Conservation (phyloP, 108 stramenopile species). For the Aurantiochytrium sp. region DNA sequence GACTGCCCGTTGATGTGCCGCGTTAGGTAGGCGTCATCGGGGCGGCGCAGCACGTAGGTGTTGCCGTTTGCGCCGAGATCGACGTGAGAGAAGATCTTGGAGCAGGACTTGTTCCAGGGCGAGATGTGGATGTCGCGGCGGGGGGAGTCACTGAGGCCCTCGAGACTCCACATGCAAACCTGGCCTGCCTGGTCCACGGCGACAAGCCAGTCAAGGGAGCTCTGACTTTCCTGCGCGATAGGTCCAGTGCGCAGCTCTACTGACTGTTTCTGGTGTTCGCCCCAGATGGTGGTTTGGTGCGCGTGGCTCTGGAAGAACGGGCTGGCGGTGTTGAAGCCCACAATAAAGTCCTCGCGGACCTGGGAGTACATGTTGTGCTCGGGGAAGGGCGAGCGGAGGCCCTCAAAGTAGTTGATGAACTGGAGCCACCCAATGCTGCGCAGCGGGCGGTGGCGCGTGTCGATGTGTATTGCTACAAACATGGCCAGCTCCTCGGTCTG, state of each 20-base stretch:
- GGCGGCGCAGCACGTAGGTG: neutral
- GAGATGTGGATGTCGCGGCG: neutral
- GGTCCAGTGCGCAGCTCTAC: constrained; percentile 4
- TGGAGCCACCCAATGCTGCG: constrained; percentile 25
- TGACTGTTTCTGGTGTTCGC: neutral
- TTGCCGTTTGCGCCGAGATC: neutral
- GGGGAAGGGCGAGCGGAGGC: constrained; percentile 18
- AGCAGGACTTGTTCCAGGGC: neutral
- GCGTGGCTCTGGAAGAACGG: neutral
- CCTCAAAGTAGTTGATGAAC: constrained; percentile 27
- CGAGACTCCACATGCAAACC: constrained; percentile 28
- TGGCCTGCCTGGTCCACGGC: constrained; percentile 20
- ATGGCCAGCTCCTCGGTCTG: constrained; percentile 15
- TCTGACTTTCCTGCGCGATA: neutral
- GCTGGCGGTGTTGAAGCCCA: neutral
- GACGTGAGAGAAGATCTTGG: neutral
- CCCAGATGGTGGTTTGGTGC: constrained; percentile 1
- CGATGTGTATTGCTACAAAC: constrained; percentile 6
- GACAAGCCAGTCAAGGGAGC: constrained; percentile 24
- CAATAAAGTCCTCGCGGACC: constrained; percentile 6
- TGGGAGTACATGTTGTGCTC: neutral
- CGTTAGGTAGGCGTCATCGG: neutral
- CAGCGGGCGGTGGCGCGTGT: neutral
- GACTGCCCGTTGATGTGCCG: neutral
- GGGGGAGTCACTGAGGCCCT: constrained; percentile 21